Evolutionary conservation across 1,139 yeast species (phyloP).

Genomic region (Hyphopichia pseudoburtonii): DNA sequence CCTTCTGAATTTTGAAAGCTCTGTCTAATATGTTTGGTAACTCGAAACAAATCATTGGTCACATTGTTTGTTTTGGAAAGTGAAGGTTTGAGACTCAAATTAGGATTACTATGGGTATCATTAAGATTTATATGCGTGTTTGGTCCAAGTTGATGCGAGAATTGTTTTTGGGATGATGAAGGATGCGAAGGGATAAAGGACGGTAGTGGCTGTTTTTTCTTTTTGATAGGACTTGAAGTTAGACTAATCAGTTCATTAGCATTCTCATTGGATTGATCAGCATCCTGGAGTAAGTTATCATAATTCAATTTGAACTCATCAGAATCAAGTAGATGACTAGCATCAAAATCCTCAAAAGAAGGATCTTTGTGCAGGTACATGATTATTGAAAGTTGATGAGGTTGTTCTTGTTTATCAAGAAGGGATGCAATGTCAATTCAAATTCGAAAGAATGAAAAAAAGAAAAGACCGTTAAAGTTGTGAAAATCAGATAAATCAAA

Average conservation of each 20-base stretch:
- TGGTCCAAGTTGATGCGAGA: no score
- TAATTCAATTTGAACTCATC: slow-evolving; percentile 29
- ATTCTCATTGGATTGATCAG: slow-evolving; percentile 10
- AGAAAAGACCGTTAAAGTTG: not conserved
- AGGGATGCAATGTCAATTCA: not conserved
- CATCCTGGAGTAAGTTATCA: slow-evolving; percentile 18
- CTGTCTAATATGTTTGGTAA: slow-evolving; percentile 29
- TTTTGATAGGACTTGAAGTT: slow-evolving; percentile 5
- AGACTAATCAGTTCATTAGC: slow-evolving; percentile 5
- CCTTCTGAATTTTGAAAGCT: not conserved
- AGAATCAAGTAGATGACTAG: slow-evolving; percentile 9
- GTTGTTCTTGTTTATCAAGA: not conserved
- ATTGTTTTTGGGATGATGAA: slow-evolving; percentile 3
- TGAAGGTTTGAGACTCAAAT: slow-evolving; percentile 5
- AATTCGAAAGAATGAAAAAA: not conserved
- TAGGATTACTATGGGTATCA: slow-evolving; percentile 6
- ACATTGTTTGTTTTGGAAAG: slow-evolving; percentile 14
- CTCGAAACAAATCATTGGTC: slow-evolving; percentile 40
- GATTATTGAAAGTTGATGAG: no score
- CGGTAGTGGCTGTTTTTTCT: slow-evolving; percentile 3
- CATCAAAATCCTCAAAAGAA: slow-evolving; percentile 1
- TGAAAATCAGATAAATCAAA: no score
- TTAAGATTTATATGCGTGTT: not conserved
- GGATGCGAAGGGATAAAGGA: not conserved
- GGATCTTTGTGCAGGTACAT: no score